These are phyloP conservation scores for Dactylellina parvicollis DNA, from an alignment of 2,329 filamentous ascomycete genomes.

Conservation along the genomic window DNA sequence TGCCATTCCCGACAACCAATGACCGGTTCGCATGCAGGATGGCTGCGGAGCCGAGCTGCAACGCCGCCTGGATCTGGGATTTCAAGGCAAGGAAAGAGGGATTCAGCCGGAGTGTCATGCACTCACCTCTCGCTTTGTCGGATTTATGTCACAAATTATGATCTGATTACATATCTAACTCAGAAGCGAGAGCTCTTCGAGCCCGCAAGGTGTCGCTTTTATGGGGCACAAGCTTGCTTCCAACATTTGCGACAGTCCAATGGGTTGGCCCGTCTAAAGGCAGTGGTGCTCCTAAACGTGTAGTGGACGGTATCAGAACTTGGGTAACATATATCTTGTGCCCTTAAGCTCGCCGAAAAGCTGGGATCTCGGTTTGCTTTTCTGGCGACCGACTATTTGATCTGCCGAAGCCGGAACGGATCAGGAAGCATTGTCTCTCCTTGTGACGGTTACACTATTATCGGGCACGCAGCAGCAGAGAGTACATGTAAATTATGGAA, in stretches of 20 bases:
- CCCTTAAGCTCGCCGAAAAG: constrained; percentile 17
- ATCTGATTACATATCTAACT: constrained; percentile 7
- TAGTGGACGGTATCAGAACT: background rate
- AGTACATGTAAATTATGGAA: background rate
- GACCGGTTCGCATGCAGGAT: constrained; percentile 25
- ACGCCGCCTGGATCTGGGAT: constrained; percentile 31
- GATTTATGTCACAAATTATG: constrained; percentile 48
- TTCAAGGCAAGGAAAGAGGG: constrained; percentile 1
- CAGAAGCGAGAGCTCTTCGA: constrained; percentile 22
- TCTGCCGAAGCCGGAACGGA: constrained; percentile 3
- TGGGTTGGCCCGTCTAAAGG: background rate
- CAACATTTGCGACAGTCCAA: constrained; percentile 19
- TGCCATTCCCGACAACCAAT: constrained; percentile 32
- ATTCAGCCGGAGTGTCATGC: constrained; percentile 38
- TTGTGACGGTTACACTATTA: constrained; percentile 27
- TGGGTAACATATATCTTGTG: constrained; percentile 41
- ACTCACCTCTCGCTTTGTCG: constrained; percentile 43
- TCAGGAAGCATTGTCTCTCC: constrained; percentile 32
- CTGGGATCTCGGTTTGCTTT: background rate
- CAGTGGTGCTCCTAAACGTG: background rate
- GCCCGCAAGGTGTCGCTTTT: background rate
- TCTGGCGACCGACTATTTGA: constrained; percentile 27
- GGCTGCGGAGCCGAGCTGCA: constrained; percentile 41
- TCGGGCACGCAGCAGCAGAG: background rate
- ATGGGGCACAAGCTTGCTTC: constrained; percentile 13